These are phyloP conservation scores for Cercospora citrullina DNA, from an alignment of 2,329 filamentous ascomycete species.

Conservation along the genomic window DNA sequence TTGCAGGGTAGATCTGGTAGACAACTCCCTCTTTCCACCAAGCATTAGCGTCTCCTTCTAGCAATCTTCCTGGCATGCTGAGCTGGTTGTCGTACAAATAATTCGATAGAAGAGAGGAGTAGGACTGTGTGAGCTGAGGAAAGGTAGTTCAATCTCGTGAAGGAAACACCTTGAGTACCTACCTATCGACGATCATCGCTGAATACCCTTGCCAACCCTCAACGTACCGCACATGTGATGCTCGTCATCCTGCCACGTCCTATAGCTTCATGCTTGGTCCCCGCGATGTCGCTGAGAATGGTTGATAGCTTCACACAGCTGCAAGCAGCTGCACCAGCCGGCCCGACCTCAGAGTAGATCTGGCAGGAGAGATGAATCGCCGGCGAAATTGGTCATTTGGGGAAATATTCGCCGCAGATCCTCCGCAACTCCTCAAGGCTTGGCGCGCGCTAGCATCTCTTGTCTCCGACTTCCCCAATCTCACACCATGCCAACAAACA, in stretches of 20 bases:
- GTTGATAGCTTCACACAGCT: slow-evolving; percentile 6
- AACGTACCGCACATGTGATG: slow-evolving; percentile 1
- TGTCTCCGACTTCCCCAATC: neutral
- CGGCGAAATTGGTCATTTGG: neutral
- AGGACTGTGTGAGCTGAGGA: neutral
- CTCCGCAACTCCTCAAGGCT: neutral
- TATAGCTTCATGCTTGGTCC: neutral
- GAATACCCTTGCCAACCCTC: neutral
- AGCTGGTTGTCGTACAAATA: neutral
- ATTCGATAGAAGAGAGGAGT: neutral
- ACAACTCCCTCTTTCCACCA: slow-evolving; percentile 24
- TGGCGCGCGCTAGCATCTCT: neutral
- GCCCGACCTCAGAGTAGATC: neutral
- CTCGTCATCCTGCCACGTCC: neutral
- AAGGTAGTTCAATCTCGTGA: neutral
- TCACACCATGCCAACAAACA: neutral
- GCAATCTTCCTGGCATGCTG: neutral
- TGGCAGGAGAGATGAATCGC: neutral
- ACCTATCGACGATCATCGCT: slow-evolving; percentile 3
- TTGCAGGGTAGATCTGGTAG: slow-evolving; percentile 58
- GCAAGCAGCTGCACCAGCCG: neutral
- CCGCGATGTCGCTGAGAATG: slow-evolving; percentile 1
- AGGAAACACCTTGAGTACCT: neutral
- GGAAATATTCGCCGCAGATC: neutral
- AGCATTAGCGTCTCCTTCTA: slow-evolving; percentile 2